Evolutionary conservation across 2,329 filamentous ascomycete genomes (phyloP), one percentile per base, ranked within the genome.

Genomic region (Hirsutella thompsonii): DNA sequence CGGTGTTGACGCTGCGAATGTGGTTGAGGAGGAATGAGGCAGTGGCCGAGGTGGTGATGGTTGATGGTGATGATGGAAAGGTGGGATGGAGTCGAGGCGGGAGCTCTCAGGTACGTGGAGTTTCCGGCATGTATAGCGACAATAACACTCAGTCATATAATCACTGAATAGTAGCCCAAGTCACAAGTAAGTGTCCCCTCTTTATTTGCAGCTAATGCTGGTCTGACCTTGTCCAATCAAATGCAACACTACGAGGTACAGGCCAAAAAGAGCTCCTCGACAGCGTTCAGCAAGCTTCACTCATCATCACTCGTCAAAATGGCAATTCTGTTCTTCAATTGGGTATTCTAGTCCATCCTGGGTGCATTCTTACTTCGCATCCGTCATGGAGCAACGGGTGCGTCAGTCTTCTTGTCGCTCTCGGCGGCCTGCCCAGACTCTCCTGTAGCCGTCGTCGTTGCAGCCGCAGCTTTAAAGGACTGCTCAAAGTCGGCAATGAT

Each of bases 401-500:
- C 63, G 44, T 68, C 63, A 19, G 59, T 53, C 43, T 57, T 51
- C 56, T 67, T 67, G 10, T 43, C 46, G 14, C 34, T 40, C 34
- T 49, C 46, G 38, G 50, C 47, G n/a, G 48, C 44, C 38, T 50
- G 46, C 44, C 52, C 37, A 41, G 48, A 43, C 10, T 42, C 47
- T 47, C 47, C 54, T 2, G 52, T 58, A 36, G 56, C 52, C 8
- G 56, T 61, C n/a, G 54, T 63, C 4, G 70, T 61, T 8, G 67
- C 71, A 20, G 61, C 54, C 0, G 74, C 72, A 20, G 74, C 71
- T 56, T 77, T 73, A 63, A 95, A 93, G 0, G 85, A 84, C 69
- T 94, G 89, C 62, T 90, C 82, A 58, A 96, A 95, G 64, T 96
- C 90, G 52, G 80, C 83, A 56, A 94, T 92, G 54, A 96, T 95